phyloP scores from a whole-genome alignment of 2,329 filamentous ascomycete species.

The Furcasterigmium furcatum region DNA sequence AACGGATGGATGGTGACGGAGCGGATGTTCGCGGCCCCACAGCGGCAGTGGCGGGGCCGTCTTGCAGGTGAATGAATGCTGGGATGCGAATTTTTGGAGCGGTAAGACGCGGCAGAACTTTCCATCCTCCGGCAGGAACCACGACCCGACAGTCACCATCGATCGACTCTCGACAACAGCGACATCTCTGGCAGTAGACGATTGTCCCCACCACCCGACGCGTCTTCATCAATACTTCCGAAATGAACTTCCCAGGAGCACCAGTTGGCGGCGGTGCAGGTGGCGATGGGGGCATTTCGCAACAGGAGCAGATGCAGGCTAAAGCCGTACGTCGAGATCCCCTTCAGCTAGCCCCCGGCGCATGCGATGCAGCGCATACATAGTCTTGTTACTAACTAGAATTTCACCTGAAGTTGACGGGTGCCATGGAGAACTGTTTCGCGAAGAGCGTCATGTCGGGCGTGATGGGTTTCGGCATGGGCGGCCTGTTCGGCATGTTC shows the following conservation, averaged over 20 bases:
- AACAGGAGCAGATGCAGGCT: constrained; percentile 47
- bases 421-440: constrained; percentile 86
- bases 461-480: constrained; percentile 90
- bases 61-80: too few relatives aligned
- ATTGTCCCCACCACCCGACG: background rate
- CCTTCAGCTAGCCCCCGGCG: background rate
- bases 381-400: background rate
- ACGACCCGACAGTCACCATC: background rate
- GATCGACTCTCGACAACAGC: background rate
- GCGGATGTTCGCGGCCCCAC: background rate
- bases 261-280: constrained; percentile 14
- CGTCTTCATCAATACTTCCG: background rate
- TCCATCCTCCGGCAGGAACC: background rate
- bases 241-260: constrained; percentile 37
- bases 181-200: background rate
- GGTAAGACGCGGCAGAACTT: constrained; percentile 2
- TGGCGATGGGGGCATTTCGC: constrained; percentile 19
- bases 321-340: constrained; percentile 38
- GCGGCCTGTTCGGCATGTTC: constrained; percentile 92
- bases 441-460: constrained; percentile 87
- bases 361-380: background rate
- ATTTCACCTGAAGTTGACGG: constrained; percentile 60
- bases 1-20: too few relatives aligned
- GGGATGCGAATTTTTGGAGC: constrained; percentile 1
- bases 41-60: background rate